Conservation (phyloP, 1,139 yeast species). For the Scheffersomyces parashehatae region DNA sequence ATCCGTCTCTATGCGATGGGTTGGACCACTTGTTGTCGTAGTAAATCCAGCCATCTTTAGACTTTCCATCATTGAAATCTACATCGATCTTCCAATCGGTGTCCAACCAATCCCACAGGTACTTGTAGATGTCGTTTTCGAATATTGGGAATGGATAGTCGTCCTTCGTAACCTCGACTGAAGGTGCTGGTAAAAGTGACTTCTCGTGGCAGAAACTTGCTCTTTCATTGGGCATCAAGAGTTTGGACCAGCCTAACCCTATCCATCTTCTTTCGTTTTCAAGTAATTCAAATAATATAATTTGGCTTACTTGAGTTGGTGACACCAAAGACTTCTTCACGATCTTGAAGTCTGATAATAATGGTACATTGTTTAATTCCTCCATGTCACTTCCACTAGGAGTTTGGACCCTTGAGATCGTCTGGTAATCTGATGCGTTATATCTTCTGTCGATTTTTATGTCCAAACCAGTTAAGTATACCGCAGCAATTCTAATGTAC, state of each 20-base stretch:
- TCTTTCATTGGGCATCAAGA: constrained; percentile 53
- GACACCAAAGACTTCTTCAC: constrained; percentile 41
- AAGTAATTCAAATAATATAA: constrained; percentile 49
- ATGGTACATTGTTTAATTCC: constrained; percentile 20
- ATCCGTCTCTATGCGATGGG: constrained; percentile 43
- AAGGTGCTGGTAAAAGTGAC: constrained; percentile 38
- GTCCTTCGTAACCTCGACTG: constrained; percentile 18
- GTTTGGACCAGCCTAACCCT: constrained; percentile 60
- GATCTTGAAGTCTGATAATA: constrained; percentile 41
- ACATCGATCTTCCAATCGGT: constrained; percentile 48
- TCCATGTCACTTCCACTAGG: constrained; percentile 27
- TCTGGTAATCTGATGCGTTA: constrained; percentile 15
- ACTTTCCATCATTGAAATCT: constrained; percentile 32
- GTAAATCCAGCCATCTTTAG: constrained; percentile 54
- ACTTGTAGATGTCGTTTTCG: constrained; percentile 39
- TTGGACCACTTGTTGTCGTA: constrained; percentile 54
- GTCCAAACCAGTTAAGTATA: constrained; percentile 49
- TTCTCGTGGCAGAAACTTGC: constrained; percentile 47
- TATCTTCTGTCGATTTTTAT: constrained; percentile 26
- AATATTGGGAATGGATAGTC: constrained; percentile 51
- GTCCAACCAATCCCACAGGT: constrained; percentile 60
- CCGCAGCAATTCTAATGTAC: constrained; percentile 41
- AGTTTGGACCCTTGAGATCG: constrained; percentile 23
- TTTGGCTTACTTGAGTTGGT: constrained; percentile 45
- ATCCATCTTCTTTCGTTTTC: constrained; percentile 66